Percentiles rank a stretch among this genome's conserved stretches.
phyloP scores from a whole-genome alignment of 2,329 filamentous ascomycete genomes.

The Dissoconium aciculare region DNA sequence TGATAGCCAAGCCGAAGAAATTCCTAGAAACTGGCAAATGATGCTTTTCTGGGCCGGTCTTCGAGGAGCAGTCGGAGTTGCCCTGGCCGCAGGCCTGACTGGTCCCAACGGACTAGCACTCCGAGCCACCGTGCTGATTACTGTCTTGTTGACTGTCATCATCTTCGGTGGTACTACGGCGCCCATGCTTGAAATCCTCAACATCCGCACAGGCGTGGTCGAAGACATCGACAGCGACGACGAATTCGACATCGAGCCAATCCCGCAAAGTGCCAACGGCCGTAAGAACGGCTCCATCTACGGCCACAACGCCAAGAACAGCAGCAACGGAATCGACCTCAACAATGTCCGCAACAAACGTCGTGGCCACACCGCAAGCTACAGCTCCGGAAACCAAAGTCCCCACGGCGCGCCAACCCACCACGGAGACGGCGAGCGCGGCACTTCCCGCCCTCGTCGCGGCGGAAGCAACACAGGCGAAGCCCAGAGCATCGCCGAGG shows the following conservation, averaged over 20 bases:
- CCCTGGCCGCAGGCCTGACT: slow-evolving; percentile 72
- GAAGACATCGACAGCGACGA: slow-evolving; percentile 97
- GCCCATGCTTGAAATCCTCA: slow-evolving; percentile 90
- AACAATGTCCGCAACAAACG: slow-evolving; percentile 20
- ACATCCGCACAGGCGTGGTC: slow-evolving; percentile 90
- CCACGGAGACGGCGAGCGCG: slow-evolving; percentile 35
- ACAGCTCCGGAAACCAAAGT: slow-evolving; percentile 38
- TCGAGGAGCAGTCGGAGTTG: slow-evolving; percentile 88
- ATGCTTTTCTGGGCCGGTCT: slow-evolving; percentile 99
- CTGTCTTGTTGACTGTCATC: slow-evolving; percentile 93
- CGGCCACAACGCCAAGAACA: slow-evolving; percentile 56
- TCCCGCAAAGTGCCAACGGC: slow-evolving; percentile 55
- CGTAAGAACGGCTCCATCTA: slow-evolving; percentile 65
- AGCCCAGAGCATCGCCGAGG: slow-evolving; percentile 33
- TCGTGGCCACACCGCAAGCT: slow-evolving; percentile 40
- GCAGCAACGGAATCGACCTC: slow-evolving; percentile 30
- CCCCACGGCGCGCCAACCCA: slow-evolving; percentile 36
- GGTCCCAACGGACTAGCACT: slow-evolving; percentile 60
- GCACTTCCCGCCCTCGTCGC: slow-evolving; percentile 33
- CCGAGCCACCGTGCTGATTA: slow-evolving; percentile 88
- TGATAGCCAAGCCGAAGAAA: slow-evolving; percentile 60
- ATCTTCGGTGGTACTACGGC: slow-evolving; percentile 97
- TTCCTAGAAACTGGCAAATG: slow-evolving; percentile 91
- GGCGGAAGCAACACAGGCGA: slow-evolving; percentile 24
- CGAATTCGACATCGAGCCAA: slow-evolving; percentile 84